phyloP scores from a whole-genome alignment of 768 basidiomycete genomes.

The Leccinum fibrillosum region DNA sequence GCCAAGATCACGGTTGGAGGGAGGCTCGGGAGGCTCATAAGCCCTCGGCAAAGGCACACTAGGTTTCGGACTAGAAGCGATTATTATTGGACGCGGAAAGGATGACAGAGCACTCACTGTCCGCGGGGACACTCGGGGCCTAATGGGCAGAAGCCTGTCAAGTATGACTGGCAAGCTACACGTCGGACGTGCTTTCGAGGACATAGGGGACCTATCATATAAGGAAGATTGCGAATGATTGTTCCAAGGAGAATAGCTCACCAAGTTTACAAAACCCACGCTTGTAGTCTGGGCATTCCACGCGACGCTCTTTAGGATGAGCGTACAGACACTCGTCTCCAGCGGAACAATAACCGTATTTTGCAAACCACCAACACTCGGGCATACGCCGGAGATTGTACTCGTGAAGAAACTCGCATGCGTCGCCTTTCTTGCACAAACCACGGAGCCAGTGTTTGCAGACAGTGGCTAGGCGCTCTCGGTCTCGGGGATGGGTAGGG shows the following conservation, averaged over 20 bases:
- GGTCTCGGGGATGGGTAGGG: slow-evolving; percentile 79
- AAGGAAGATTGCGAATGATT: slow-evolving; percentile 5
- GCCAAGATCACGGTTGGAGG: slow-evolving; percentile 75
- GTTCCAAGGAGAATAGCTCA: slow-evolving; percentile 34
- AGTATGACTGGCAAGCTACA: slow-evolving; percentile 85
- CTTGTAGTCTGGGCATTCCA: slow-evolving; percentile 94
- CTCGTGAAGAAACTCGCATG: slow-evolving; percentile 98
- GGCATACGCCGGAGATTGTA: slow-evolving; percentile 98
- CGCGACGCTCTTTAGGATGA: slow-evolving; percentile 85
- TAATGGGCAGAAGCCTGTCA: slow-evolving; percentile 90
- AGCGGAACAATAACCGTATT: slow-evolving; percentile 95
- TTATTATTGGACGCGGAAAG: slow-evolving; percentile 7
- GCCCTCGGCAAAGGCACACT: slow-evolving; percentile 63
- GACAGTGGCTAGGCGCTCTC: slow-evolving; percentile 84
- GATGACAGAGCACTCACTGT: slow-evolving; percentile 59
- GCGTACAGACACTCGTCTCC: slow-evolving; percentile 98
- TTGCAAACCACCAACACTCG: slow-evolving; percentile 98
- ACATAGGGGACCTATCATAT: slow-evolving; percentile 69
- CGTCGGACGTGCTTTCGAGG: slow-evolving; percentile 91
- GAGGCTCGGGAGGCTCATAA: slow-evolving; percentile 74
- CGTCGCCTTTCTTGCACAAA: slow-evolving; percentile 96
- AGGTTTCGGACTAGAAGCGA: slow-evolving; percentile 66
- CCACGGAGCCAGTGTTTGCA: slow-evolving; percentile 99
- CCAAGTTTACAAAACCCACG: slow-evolving; percentile 95
- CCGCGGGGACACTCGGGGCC: slow-evolving; percentile 85